These are phyloP conservation scores for Cudoniella acicularis DNA, from an alignment of 495 filamentous ascomycete genomes.

Conservation along the genomic window DNA sequence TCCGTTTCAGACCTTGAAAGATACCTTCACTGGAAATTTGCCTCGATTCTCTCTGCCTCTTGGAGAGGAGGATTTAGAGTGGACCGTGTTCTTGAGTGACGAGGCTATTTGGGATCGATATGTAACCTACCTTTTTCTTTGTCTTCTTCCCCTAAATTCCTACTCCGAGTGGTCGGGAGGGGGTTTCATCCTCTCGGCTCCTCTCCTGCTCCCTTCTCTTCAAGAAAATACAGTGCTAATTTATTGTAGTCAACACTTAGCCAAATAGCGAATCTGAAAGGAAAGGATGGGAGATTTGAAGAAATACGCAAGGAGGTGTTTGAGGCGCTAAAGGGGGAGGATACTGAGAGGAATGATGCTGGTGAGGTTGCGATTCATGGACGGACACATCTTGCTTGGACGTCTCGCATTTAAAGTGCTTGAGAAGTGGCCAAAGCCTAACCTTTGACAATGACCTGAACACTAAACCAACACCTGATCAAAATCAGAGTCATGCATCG, in stretches of 20 bases:
- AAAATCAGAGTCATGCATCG: no score
- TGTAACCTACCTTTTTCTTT: no score
- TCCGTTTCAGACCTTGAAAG: constrained; percentile 35
- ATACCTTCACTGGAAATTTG: constrained; percentile 26
- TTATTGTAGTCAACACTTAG: constrained; percentile 59
- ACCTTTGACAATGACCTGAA: no score
- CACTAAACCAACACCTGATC: no score
- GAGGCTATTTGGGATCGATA: constrained; percentile 54
- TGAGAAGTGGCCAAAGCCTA: no score
- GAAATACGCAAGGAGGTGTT: constrained; percentile 41
- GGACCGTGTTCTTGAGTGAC: constrained; percentile 45
- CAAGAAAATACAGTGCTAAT: no score
- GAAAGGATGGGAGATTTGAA: constrained; percentile 42
- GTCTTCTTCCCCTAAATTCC: no score
- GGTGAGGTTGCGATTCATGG: constrained; percentile 56
- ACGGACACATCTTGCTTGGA: constrained; percentile 50
- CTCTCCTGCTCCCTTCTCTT: no score
- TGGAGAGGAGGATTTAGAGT: constrained; percentile 33
- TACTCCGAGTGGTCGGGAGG: no score
- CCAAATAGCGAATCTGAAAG: constrained; percentile 53
- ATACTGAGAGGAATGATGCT: constrained; percentile 41
- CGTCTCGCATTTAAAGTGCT: constrained; percentile 34
- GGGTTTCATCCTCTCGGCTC: no score
- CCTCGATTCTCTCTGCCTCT: constrained; percentile 50
- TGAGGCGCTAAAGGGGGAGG: constrained; percentile 34